Evolutionary conservation across 2,329 filamentous ascomycete genomes (phyloP).

Genomic region (Aureobasidium musti): DNA sequence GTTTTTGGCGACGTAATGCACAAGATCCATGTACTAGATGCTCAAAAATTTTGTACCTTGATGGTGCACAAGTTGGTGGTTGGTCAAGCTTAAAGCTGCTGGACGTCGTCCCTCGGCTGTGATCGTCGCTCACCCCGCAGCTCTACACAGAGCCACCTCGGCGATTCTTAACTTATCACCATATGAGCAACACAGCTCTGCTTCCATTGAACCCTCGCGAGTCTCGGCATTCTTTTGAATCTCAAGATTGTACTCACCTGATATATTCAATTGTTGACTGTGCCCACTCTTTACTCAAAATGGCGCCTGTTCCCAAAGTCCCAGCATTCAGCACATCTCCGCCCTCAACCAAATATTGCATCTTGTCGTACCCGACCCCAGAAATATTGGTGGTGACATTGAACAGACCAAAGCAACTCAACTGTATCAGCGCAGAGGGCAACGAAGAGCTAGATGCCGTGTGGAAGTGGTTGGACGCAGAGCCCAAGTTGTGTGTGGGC

Average conservation of each 20-base stretch:
- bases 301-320: neutral
- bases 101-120: conserved; percentile 14
- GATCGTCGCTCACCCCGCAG: conserved; percentile 22
- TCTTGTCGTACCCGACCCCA: conserved; percentile 40
- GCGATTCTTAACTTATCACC: neutral
- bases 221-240: neutral
- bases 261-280: neutral
- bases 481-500: conserved; percentile 39
- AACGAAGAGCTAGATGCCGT: conserved; percentile 40
- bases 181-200: neutral
- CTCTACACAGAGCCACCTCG: conserved; percentile 18
- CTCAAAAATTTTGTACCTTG: conserved; percentile 7
- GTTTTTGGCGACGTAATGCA: neutral
- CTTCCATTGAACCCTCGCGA: too few relatives aligned
- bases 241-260: neutral
- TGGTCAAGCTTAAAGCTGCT: neutral
- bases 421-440: conserved; percentile 41
- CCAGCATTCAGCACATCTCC: conserved; percentile 7
- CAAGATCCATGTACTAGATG: neutral
- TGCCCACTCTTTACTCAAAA: neutral
- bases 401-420: conserved; percentile 42
- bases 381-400: conserved; percentile 40
- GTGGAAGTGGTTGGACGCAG: conserved; percentile 41
- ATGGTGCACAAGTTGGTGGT: neutral
- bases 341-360: conserved; percentile 34